Base-by-base conservation (phyloP, 768 basidiomycete genomes). In the Termitomyces sp. region DNA sequence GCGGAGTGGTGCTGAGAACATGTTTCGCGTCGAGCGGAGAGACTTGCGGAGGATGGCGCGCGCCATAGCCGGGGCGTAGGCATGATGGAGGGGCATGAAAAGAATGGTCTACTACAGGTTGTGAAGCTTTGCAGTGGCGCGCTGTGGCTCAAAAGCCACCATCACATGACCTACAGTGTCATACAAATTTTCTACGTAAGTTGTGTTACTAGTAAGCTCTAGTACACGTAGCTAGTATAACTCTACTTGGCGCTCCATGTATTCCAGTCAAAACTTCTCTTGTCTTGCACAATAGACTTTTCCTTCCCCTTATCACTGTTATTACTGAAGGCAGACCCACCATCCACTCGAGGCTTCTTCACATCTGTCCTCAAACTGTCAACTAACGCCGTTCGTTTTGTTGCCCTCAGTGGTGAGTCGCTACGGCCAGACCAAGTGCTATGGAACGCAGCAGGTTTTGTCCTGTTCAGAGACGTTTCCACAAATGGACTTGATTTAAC, bases 191-290 rank as follows among this genome's bases (percentile, higher is more conserved):
- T 25, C 25, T 25, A 25, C 25, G 25, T 25, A 25, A 25, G 25
- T 25, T 25, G 25, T 25, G 25, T 25, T 25, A 25, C 25, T 25
- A 25, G 25, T 25, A 25, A 25, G 25, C 25, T 1, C 25, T 25
- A 25, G 25, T 25, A 25, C 25, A 25, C n/a, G 20, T 46, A 11
- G 9, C n/a, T 20, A 46, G 8, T n/a, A 9, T 46, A 20, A 20
- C 20, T 43, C 20, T 52, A 36, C 42, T 45, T 59, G 5, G 48
- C 29, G 8, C 59, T 36, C 70, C 71, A 72, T 17, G 50, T 40
- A 34, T 65, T 65, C 71, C 71, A 72, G 43, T 71, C 67, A 56
- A 71, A 70, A 32, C 61, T 45, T 47, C 60, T 50, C 34, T 49
- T 57, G 14, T 12, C 20, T 34, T 36, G 31, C 29, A 15, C 34